Percentiles rank a stretch among this genome's conserved stretches.
phyloP scores from a whole-genome alignment of 2,329 filamentous ascomycete genomes.

The Fusarium multiceps region DNA sequence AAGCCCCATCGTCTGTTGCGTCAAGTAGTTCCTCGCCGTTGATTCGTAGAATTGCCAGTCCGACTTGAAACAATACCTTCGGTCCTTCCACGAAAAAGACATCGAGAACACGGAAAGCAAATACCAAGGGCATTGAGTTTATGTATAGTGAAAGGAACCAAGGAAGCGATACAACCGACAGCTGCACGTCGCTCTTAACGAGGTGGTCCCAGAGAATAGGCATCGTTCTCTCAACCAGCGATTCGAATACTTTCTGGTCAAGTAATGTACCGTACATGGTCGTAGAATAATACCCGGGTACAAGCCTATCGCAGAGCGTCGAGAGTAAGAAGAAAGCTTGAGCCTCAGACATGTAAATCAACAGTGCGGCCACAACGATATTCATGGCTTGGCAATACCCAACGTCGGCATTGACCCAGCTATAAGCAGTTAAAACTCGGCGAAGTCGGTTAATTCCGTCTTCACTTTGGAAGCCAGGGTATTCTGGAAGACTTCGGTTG shows the following conservation, averaged over 20 bases:
- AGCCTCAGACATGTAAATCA: constrained; percentile 97
- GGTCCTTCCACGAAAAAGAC: constrained; percentile 99
- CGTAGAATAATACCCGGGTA: constrained; percentile 97
- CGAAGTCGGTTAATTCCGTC: constrained; percentile 92
- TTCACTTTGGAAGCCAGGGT: constrained; percentile 95
- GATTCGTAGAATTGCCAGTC: constrained; percentile 94
- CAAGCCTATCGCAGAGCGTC: constrained; percentile 87
- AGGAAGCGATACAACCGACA: constrained; percentile 95
- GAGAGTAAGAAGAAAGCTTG: constrained; percentile 97
- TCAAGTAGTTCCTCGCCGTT: constrained; percentile 97
- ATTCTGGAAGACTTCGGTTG: constrained; percentile 95
- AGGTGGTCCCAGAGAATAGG: constrained; percentile 98
- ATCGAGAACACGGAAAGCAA: constrained; percentile 94
- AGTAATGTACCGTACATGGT: constrained; percentile 99
- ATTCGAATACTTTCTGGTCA: constrained; percentile 97
- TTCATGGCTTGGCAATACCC: constrained; percentile 99
- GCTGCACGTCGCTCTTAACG: constrained; percentile 95
- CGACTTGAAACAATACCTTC: constrained; percentile 97
- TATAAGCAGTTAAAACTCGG: constrained; percentile 94
- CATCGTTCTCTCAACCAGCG: constrained; percentile 98
- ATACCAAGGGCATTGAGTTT: constrained; percentile 99
- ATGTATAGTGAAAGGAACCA: constrained; percentile 99
- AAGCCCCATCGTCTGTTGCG: constrained; percentile 92
- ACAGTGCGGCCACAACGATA: constrained; percentile 95
- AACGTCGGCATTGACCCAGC: constrained; percentile 94